Conservation (phyloP, 2,329 filamentous ascomycete genomes). For the Graphium sp. region DNA sequence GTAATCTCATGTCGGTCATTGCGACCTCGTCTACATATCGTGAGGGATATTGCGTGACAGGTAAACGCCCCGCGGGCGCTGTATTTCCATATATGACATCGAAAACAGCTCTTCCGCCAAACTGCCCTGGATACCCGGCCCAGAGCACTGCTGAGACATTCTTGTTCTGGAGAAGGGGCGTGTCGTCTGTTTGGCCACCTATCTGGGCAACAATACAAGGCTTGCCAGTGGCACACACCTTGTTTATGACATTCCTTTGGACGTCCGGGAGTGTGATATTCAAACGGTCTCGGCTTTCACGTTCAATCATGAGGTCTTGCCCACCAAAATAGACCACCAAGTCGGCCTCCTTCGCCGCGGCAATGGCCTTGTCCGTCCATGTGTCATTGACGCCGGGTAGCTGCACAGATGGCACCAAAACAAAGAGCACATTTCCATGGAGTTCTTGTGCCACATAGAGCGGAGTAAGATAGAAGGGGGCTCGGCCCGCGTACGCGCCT, state of each 20-base stretch:
- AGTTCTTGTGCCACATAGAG: slow-evolving; percentile 30
- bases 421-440: slow-evolving; percentile 19
- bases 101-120: slow-evolving; percentile 36
- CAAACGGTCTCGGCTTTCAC: slow-evolving; percentile 32
- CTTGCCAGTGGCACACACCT: slow-evolving; percentile 20
- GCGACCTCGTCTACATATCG: slow-evolving; percentile 29
- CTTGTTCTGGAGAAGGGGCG: slow-evolving; percentile 24
- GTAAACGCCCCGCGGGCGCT: slow-evolving; percentile 34
- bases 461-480: slow-evolving; percentile 37
- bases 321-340: slow-evolving; percentile 37
- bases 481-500: slow-evolving; percentile 14
- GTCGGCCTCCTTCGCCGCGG: slow-evolving; percentile 24
- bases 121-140: slow-evolving; percentile 43
- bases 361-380: slow-evolving; percentile 16
- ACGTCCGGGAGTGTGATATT: slow-evolving; percentile 31
- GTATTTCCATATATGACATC: slow-evolving; percentile 31
- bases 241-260: slow-evolving; percentile 30
- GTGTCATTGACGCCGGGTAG: slow-evolving; percentile 11
- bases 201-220: slow-evolving; percentile 33
- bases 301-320: slow-evolving; percentile 32
- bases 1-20: slow-evolving; percentile 38
- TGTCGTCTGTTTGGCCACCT: slow-evolving; percentile 34
- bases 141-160: slow-evolving; percentile 35
- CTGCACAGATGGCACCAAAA: slow-evolving; percentile 13
- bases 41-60: slow-evolving; percentile 37